Evolutionary conservation across 78 protist genomes (phyloP), one percentile per base, ranked within the genome.

Genomic region (Chrysochromulina parva): DNA sequence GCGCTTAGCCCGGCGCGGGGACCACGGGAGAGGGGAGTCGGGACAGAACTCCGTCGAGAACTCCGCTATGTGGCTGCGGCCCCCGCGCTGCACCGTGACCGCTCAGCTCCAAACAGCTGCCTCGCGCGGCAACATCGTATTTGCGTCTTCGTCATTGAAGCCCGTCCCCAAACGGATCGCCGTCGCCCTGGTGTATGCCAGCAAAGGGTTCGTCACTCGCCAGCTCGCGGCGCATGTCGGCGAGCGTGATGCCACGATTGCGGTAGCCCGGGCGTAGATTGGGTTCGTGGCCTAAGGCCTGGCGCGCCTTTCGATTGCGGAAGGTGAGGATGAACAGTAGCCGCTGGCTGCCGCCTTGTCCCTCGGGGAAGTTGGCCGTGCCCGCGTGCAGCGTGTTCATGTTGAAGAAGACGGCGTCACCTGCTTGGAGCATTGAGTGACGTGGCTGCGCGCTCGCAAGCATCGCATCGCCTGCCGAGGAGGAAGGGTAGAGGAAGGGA

Each of bases 341-440:
- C 28, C 69, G 69, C 69, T 62, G 69, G 9, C 26, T 3, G 7
- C 69, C 69, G 20, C 69, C 69, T 5, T 62, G 28, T 22, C 17
- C 69, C 28, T 3, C 26, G 24, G 62, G 62, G 62, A 58, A 58
- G 80, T 71, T 71, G 26, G 80, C 80, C 20, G 53, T 38, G 54
- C 80, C 80, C 2, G 80, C 80, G 53, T 71, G 80, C 80, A 71
- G 52, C 80, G 80, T 71, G 53, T 53, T 50, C 80, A 71, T 71
- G 53, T 71, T 53, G 22, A 71, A 71, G 10, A 71, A 6, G 53
- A 38, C 80, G 24, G 17, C 54, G 53, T 71, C 80, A 0, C 80
- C 80, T 7, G 80, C 80, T 10, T 14, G 1, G 80, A n/a, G 53
- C 80, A 13, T 7, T 20, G 80, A 6, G 52, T 9, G 11, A 9